A percentile compares a stretch with the other conserved stretches of the same genome.
These are phyloP conservation scores for Lipomyces sp. DNA, from an alignment of 805 yeast genomes.

Conservation along the genomic window DNA sequence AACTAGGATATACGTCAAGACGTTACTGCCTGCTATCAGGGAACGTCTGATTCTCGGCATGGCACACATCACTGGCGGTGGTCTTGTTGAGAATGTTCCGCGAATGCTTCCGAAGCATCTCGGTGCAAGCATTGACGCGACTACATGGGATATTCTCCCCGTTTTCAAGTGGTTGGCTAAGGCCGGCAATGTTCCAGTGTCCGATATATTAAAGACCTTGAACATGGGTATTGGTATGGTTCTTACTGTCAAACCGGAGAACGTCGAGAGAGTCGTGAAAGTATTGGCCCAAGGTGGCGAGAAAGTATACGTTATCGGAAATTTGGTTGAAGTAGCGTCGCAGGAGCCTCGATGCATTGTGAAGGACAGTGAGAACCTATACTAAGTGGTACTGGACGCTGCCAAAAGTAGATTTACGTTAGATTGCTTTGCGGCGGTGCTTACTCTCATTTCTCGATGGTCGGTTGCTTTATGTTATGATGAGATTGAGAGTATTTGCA, in stretches of 20 bases:
- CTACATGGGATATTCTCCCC: constrained; percentile 80
- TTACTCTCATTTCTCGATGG: background rate
- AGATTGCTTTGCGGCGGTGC: background rate
- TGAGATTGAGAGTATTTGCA: background rate
- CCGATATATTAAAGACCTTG: constrained; percentile 86
- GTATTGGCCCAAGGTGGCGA: constrained; percentile 71
- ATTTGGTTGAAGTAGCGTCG: constrained; percentile 47
- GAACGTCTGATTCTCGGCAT: constrained; percentile 77
- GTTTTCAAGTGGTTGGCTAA: constrained; percentile 94
- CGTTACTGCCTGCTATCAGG: constrained; percentile 73
- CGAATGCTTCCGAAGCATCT: constrained; percentile 84
- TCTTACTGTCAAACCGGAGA: constrained; percentile 71
- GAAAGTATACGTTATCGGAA: constrained; percentile 72
- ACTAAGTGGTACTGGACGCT: constrained; percentile 39
- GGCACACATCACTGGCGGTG: constrained; percentile 99
- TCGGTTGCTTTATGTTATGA: background rate
- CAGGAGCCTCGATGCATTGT: constrained; percentile 60
- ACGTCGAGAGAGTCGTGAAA: constrained; percentile 61
- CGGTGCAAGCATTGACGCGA: constrained; percentile 79
- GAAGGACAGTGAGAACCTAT: constrained; percentile 51
- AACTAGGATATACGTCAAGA: constrained; percentile 93
- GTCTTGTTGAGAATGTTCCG: constrained; percentile 93
- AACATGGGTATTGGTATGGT: constrained; percentile 98
- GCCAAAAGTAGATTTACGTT: background rate
- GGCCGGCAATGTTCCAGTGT: constrained; percentile 85